Evolutionary conservation across 2,329 filamentous ascomycete species (phyloP), one percentile per base, ranked within the genome.

Genomic region (Cordyceps pruinosa): DNA sequence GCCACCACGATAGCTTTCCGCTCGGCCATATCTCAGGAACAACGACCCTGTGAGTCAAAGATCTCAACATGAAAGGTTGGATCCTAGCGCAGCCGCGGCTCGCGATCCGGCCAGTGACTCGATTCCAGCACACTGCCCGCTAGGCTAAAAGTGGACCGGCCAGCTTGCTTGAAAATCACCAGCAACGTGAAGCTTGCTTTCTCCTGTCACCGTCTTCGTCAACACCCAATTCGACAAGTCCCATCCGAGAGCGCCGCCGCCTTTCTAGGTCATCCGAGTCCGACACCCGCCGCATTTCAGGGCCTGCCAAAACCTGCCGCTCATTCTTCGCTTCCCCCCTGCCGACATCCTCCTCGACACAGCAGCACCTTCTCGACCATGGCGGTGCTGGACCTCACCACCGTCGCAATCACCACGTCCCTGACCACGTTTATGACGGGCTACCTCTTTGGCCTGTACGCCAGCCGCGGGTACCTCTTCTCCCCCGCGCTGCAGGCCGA

Each of bases 401-500:
- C 83, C 60, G 77, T 91, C 58, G 77, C 91, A 46, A 74, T 93
- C 61, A 84, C 86, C 56, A 91, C 89, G 19, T 85, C 86, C 62
- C 81, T 95, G 61, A 75, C 93, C 57, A 82, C 87, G 61, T 85
- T 89, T 63, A 70, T 94, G 55, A 81, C 84, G 1, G 92, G 92
- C 65, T 96, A 93, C 73, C 83, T 91, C 37, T 80, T 96, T 15
- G 90, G 89, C 61, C 75, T 96, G 59, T 91, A 91, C 73, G 79
- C 85, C 19, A 81, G 82, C 60, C 78, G 72, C 57, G 82, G 82
- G 57, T 84, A 83, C 73, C 68, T 84, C 46, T 74, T 84, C 64
- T 77, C 81, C n/a, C 78, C 81, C 1, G 69, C 72, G 59, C 72
- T 88, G 63, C 75, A 71, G 63, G 70, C 82, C 68, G 75, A 86